phyloP scores from a whole-genome alignment of 1,284 basidiomycete genomes.

The Marasmius sp. region DNA sequence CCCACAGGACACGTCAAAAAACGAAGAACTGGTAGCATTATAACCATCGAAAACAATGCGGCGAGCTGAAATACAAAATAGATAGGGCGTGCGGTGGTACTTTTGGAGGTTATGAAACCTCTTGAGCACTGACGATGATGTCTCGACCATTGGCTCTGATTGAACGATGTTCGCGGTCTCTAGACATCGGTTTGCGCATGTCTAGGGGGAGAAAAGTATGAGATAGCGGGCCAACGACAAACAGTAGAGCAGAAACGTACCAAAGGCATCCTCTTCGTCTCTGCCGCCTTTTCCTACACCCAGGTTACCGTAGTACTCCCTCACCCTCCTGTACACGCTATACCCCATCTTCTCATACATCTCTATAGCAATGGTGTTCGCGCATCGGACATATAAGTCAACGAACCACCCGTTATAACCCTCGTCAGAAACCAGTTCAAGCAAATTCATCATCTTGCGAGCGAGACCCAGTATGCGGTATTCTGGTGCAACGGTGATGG shows the following conservation, averaged over 20 bases:
- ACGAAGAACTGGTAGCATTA: no score
- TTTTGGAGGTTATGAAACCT: slow-evolving; percentile 50
- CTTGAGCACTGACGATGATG: slow-evolving; percentile 69
- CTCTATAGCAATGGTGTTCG: slow-evolving; percentile 71
- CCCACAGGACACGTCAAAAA: no score
- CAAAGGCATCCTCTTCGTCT: slow-evolving; percentile 90
- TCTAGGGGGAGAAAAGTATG: slow-evolving; percentile 44
- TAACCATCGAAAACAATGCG: no score
- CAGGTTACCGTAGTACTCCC: slow-evolving; percentile 83
- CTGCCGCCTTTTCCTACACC: slow-evolving; percentile 63
- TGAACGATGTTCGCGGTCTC: slow-evolving; percentile 63
- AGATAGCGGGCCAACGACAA: background rate
- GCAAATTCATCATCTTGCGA: slow-evolving; percentile 76
- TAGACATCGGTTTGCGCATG: slow-evolving; percentile 82
- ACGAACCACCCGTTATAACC: slow-evolving; percentile 83
- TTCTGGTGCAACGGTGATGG: slow-evolving; percentile 88
- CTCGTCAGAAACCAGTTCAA: slow-evolving; percentile 80
- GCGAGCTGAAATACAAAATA: no score
- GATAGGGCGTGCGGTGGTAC: no score
- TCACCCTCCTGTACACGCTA: slow-evolving; percentile 81
- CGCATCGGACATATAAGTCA: slow-evolving; percentile 87
- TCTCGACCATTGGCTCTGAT: slow-evolving; percentile 71
- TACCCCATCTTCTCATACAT: slow-evolving; percentile 91
- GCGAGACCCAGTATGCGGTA: slow-evolving; percentile 85
- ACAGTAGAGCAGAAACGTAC: slow-evolving; percentile 49